Base-by-base conservation (phyloP, 768 basidiomycete species). In the Russula sp. region DNA sequence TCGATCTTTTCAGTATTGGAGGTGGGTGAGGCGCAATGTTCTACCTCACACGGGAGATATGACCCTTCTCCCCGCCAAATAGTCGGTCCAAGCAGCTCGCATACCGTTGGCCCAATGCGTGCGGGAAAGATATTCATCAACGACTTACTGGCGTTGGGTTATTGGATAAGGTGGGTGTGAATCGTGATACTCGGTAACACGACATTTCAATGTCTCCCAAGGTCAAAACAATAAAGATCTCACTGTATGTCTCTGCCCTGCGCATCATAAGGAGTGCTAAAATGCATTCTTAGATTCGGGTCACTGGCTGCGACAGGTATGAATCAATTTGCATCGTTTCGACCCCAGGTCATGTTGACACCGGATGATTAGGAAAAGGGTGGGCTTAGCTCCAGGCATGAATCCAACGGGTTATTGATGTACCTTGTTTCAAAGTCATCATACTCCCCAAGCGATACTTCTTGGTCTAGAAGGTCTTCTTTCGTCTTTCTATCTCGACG, bases 1-100 rank as follows among this genome's bases (percentile, higher is more conserved):
- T 95, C 72, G 94, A 97, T 74, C 79, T 96, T 58, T 95, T 96
- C 78, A 90, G 88, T 70, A 89, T 95, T 66, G 94, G 94, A 64
- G 90, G 90, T 88, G 69, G 67, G 84, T 73, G 18, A 40, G 18
- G 4, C 22, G 54, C 44, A n/a, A 44, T n/a, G 48, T 44, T 18
- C 56, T 52, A 22, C 62, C 26, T 32, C 48, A 26, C 51, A 16
- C 34, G 6, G 7, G 26, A 16, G 18, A 55, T 28, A 28, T 22
- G 13, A n/a, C 26, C 34, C n/a, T 26, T 32, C 28, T 49, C 13
- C 18, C 30, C 4, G 16, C 22, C 52, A 42, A 16, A 20, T 63
- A 82, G 83, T 83, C 40, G 84, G 84, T 3, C 84, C 87, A 11
- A 82, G 79, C 52, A 83, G 81, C 48, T 84, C 82, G 1, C 87